phyloP scores from a whole-genome alignment of 257 asterid genomes.

The Rubia yunnanensis region DNA sequence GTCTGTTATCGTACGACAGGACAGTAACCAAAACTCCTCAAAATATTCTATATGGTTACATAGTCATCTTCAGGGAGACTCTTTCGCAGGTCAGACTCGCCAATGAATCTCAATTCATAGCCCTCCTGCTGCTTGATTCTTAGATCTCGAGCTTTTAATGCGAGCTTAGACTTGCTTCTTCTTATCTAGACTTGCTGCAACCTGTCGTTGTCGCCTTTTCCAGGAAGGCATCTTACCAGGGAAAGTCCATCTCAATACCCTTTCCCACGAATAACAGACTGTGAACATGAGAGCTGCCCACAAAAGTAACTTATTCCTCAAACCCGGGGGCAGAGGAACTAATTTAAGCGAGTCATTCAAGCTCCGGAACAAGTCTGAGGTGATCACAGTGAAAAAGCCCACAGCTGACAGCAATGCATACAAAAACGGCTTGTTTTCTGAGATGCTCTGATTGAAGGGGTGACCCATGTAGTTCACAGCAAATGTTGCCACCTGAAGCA shows the following conservation, averaged over 20 bases:
- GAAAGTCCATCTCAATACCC: constrained; percentile 75
- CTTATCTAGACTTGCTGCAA: constrained; percentile 46
- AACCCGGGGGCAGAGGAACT: constrained; percentile 66
- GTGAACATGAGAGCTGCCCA: constrained; percentile 66
- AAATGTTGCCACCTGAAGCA: constrained; percentile 97
- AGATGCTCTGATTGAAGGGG: constrained; percentile 91
- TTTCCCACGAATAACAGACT: constrained; percentile 77
- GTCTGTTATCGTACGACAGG: not conserved
- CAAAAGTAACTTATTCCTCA: constrained; percentile 72
- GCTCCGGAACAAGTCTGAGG: constrained; percentile 75
- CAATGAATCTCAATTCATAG: not conserved
- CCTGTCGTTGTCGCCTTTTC: constrained; percentile 67
- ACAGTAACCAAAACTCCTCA: not conserved
- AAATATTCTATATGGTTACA: not conserved
- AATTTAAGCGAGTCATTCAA: constrained; percentile 78
- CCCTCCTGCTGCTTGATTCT: not conserved
- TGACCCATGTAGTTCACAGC: constrained; percentile 99
- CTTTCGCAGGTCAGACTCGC: not conserved
- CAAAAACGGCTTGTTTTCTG: constrained; percentile 64
- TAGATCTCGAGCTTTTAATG: not conserved
- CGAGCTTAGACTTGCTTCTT: constrained; percentile 29
- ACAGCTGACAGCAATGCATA: constrained; percentile 70
- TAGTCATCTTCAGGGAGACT: not conserved
- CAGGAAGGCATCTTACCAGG: constrained; percentile 97
- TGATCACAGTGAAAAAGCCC: constrained; percentile 66